phyloP scores from a whole-genome alignment of 2,329 filamentous ascomycete genomes.

The Elsinoe perseae region DNA sequence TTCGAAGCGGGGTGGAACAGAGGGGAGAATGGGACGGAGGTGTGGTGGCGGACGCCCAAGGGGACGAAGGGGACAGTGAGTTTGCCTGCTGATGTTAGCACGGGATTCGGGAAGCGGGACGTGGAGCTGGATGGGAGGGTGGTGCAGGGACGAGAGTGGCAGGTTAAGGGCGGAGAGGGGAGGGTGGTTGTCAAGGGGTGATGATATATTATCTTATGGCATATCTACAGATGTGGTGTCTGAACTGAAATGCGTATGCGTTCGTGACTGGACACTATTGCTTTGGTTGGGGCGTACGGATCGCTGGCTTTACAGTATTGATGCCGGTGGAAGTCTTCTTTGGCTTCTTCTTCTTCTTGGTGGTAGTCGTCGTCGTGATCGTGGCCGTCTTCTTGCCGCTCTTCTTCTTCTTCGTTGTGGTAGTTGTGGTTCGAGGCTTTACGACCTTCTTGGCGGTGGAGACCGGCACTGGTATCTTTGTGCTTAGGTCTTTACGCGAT shows the following conservation, averaged over 20 bases:
- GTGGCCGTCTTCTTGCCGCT: not conserved
- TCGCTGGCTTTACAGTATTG: not conserved
- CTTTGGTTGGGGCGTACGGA: not conserved
- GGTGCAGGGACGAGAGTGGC: conserved; percentile 2
- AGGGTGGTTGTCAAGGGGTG: not conserved
- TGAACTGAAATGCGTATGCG: too few species aligned
- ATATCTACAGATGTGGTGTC: not conserved
- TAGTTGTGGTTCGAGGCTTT: not conserved
- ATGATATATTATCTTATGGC: too few species aligned
- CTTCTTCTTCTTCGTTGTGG: conserved; percentile 2
- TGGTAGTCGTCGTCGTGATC: not conserved
- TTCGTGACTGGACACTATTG: too few species aligned
- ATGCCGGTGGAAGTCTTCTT: not conserved
- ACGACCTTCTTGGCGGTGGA: not conserved
- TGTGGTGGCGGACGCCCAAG: conserved; percentile 25
- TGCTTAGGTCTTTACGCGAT: not conserved
- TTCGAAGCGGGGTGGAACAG: conserved; percentile 33
- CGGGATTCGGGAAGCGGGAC: not conserved
- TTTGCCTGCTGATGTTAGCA: too few species aligned
- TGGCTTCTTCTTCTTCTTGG: not conserved
- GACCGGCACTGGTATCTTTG: not conserved
- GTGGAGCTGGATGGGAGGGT: conserved; percentile 5
- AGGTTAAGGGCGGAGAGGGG: not conserved
- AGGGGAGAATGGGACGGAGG: conserved; percentile 19
- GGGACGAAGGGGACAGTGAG: conserved; percentile 28